Evolutionary conservation across 2,329 filamentous ascomycete species (phyloP).

Genomic region (Aureobasidium zeae): DNA sequence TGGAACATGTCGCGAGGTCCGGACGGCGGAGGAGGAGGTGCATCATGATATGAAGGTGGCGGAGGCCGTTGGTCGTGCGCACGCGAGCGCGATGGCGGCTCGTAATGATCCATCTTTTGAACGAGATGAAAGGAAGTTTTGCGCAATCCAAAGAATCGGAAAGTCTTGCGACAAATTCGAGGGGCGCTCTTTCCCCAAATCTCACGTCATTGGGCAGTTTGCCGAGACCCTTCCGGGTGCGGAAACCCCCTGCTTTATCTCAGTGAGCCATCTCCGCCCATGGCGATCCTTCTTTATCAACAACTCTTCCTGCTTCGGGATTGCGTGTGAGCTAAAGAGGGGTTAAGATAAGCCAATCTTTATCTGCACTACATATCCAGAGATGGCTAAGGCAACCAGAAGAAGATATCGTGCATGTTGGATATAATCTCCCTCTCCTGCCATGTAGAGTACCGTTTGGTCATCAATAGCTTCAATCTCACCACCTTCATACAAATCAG

Average conservation of each 20-base stretch:
- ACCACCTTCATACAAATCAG: too few species aligned
- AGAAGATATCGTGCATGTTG: too few species aligned
- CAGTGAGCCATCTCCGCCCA: neutral
- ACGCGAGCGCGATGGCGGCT: conserved; percentile 3
- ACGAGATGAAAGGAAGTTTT: neutral
- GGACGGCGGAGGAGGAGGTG: conserved; percentile 9
- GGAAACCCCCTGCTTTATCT: neutral
- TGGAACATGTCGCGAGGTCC: conserved; percentile 16
- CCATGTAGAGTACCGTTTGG: too few species aligned
- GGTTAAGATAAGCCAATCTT: too few species aligned
- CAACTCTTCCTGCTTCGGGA: neutral
- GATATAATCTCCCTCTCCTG: too few species aligned
- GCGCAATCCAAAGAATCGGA: neutral
- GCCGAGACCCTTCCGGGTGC: neutral
- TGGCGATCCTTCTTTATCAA: neutral
- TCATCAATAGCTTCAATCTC: too few species aligned
- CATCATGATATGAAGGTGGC: conserved; percentile 9
- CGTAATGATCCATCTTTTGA: conserved; percentile 11
- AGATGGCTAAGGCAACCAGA: too few species aligned
- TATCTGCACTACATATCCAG: too few species aligned
- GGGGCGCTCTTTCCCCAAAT: conserved; percentile 8
- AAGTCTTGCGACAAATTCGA: conserved; percentile 7
- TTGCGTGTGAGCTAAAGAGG: too few species aligned
- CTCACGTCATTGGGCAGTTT: conserved; percentile 5
- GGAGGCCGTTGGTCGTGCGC: conserved; percentile 13